Base-by-base conservation (phyloP, 2,329 filamentous ascomycete genomes). In the Chaetomium globosum region DNA sequence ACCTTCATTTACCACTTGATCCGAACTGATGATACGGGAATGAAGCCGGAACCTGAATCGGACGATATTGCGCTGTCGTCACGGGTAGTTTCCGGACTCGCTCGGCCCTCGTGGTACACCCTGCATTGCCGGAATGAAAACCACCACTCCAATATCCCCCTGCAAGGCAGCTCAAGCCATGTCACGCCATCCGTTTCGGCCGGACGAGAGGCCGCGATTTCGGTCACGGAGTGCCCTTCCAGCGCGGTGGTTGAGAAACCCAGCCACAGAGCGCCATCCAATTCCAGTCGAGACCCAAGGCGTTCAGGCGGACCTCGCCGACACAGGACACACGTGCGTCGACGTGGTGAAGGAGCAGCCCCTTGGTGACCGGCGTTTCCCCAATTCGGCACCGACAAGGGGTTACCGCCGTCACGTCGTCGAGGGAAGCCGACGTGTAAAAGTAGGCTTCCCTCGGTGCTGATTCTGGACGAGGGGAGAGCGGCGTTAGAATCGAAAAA, bases 311-410 rank as follows among this genome's bases (percentile, higher is more conserved):
- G 2, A 53, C 26, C 26, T 53, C n/a, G 10, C 51, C 51, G 26
- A 53, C 51, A 19, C 21, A 53, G 26, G 51, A 53, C 26, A 26
- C 26, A 53, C 21, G 26, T 31, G 26, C 51, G 26, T 31, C 13
- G 26, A 26, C n/a, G 51, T 31, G 23, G 51, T 53, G 51, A n/a
- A 53, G 51, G 51, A 53, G 51, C 26, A 53, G 51, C 7, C 51
- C 26, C n/a, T 6, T 31, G 51, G 8, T 53, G 51, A 53, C 51
- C 26, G 16, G 13, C 26, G 26, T 31, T 31, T 8, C 51, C 12
- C 23, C 51, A 2, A 31, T 13, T 31, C 13, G 51, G 51, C 26
- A 21, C 28, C 8, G 26, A 12, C n/a, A 53, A 4, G 51, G 51
- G 3, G 51, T 53, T 31, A 53, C 51, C 19, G 23, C 26, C n/a